phyloP scores from a whole-genome alignment of 495 filamentous ascomycete species.

The Astrothelium macrocarpum region DNA sequence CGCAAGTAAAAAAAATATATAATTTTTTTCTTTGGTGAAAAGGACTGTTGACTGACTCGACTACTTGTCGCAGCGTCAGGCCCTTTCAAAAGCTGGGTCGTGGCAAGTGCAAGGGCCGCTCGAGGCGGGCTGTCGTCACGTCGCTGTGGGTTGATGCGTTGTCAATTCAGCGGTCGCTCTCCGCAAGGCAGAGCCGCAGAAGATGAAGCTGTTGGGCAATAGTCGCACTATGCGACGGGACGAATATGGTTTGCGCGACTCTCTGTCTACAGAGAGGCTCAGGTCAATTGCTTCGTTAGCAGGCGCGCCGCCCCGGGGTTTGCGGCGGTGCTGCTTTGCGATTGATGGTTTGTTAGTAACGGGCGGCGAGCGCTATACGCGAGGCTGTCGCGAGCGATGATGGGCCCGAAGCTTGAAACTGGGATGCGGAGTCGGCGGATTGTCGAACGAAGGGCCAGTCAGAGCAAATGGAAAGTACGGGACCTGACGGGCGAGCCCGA shows the following conservation, averaged over 20 bases:
- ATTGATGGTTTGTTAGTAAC: neutral
- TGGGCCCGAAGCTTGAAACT: neutral
- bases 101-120: neutral
- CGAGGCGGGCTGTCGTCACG: neutral
- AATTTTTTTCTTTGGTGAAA: neutral
- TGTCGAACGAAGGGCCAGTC: conserved; percentile 5
- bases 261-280: neutral
- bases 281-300: neutral
- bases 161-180: neutral
- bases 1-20: neutral
- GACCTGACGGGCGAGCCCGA: conserved; percentile 1
- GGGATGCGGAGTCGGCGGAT: conserved; percentile 3
- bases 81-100: neutral
- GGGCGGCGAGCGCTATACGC: neutral
- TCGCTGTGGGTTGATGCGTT: neutral
- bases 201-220: neutral
- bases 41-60: neutral
- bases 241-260: neutral
- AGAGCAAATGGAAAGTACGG: conserved; percentile 1
- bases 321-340: conserved; percentile 4
- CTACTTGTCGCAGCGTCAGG: neutral
- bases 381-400: conserved; percentile 1
- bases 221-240: neutral
- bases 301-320: neutral
- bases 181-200: neutral